These are phyloP conservation scores for Pseudocercospora ulei DNA, from an alignment of 2,329 filamentous ascomycete genomes.

Conservation along the genomic window DNA sequence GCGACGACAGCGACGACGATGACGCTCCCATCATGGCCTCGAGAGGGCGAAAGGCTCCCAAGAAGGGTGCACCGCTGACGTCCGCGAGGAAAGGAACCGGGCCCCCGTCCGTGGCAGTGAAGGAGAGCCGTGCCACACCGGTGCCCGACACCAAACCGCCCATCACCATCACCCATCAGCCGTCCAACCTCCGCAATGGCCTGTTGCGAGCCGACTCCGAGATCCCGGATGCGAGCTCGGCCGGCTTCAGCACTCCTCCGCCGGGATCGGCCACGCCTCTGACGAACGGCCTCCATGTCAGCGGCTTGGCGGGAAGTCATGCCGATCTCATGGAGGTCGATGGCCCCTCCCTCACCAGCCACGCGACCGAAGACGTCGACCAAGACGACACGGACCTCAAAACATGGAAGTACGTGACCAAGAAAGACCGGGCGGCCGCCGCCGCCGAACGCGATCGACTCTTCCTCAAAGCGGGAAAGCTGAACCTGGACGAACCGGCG, in stretches of 20 bases:
- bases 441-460: slow-evolving; percentile 78
- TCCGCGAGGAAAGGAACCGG: slow-evolving; percentile 26
- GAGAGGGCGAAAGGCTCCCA: slow-evolving; percentile 75
- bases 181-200: slow-evolving; percentile 45
- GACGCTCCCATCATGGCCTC: slow-evolving; percentile 83
- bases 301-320: slow-evolving; percentile 55
- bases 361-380: slow-evolving; percentile 63
- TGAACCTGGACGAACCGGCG: slow-evolving; percentile 81
- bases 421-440: slow-evolving; percentile 80
- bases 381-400: slow-evolving; percentile 88
- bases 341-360: slow-evolving; percentile 57
- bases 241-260: slow-evolving; percentile 77
- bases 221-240: slow-evolving; percentile 60
- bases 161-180: slow-evolving; percentile 35
- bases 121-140: slow-evolving; percentile 55
- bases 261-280: slow-evolving; percentile 67
- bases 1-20: slow-evolving; percentile 82
- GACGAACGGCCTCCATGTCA: slow-evolving; percentile 54
- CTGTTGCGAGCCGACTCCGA: slow-evolving; percentile 62
- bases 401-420: slow-evolving; percentile 97
- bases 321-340: slow-evolving; percentile 82
- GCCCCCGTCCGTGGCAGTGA: slow-evolving; percentile 50
- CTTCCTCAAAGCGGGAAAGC: slow-evolving; percentile 68
- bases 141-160: slow-evolving; percentile 58
- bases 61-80: slow-evolving; percentile 58